These are phyloP conservation scores for Penicillium coprophilum DNA, from an alignment of 495 filamentous ascomycete species.

Conservation along the genomic window DNA sequence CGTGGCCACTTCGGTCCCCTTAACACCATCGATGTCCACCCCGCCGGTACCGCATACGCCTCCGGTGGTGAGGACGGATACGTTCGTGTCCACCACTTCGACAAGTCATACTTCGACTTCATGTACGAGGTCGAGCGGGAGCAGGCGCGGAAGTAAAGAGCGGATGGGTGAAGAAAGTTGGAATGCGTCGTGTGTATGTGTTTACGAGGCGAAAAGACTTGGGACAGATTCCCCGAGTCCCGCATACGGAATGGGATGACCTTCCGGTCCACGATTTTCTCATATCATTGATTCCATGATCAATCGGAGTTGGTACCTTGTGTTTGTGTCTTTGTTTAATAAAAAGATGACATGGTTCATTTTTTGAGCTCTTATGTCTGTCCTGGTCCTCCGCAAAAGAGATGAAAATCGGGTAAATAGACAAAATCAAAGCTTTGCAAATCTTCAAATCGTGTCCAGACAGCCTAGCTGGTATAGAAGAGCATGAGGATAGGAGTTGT, in stretches of 20 bases:
- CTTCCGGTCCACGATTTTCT: constrained; percentile 42
- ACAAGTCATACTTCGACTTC: constrained; percentile 98
- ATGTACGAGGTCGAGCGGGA: constrained; percentile 94
- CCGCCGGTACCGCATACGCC: constrained; percentile 85
- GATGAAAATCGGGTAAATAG: constrained; percentile 31
- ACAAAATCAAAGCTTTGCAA: constrained; percentile 32
- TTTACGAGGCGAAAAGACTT: constrained; percentile 44
- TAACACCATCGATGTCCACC: constrained; percentile 86
- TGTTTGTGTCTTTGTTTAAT: constrained; percentile 43
- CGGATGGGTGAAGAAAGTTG: constrained; percentile 15
- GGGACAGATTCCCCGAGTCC: constrained; percentile 23
- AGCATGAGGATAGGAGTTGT: background rate
- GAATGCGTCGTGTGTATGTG: constrained; percentile 43
- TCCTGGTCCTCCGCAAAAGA: constrained; percentile 16
- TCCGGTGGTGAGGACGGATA: constrained; percentile 98
- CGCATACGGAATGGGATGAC: constrained; percentile 39
- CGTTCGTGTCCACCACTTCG: constrained; percentile 97
- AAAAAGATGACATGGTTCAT: constrained; percentile 39
- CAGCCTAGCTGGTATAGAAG: background rate
- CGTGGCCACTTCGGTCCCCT: constrained; percentile 95
- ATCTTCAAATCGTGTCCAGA: constrained; percentile 12
- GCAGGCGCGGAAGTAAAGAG: constrained; percentile 46
- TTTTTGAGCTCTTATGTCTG: constrained; percentile 22
- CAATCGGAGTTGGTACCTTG: constrained; percentile 49
- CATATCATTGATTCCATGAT: constrained; percentile 49